Conservation (phyloP, 352 stramenopile species). For the Phytophthora pini region DNA sequence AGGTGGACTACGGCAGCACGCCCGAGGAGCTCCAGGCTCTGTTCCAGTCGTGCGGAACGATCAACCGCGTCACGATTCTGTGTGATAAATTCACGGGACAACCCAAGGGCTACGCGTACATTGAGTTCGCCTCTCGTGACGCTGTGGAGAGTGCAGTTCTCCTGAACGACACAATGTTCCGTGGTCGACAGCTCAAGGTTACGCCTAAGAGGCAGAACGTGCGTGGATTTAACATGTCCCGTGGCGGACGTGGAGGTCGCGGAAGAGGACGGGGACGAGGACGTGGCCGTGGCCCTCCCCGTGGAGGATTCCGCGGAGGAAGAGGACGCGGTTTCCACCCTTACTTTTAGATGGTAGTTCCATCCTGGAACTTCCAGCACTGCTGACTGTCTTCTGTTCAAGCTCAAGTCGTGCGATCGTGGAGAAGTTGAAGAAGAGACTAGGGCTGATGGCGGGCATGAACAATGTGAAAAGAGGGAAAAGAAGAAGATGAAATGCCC, state of each 20-base stretch:
- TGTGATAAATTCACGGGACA: conserved; percentile 98
- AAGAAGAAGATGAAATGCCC: conserved; percentile 36
- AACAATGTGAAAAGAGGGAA: conserved; percentile 33
- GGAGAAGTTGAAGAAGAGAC: no score
- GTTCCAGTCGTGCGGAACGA: conserved; percentile 97
- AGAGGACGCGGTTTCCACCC: conserved; percentile 77
- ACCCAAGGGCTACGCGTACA: conserved; percentile 95
- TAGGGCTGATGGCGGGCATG: no score
- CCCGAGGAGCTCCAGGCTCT: conserved; percentile 96
- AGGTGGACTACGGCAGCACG: conserved; percentile 97
- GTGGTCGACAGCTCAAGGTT: conserved; percentile 92
- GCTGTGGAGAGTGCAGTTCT: conserved; percentile 89
- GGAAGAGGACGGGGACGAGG: conserved; percentile 61
- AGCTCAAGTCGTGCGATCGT: conserved; percentile 4
- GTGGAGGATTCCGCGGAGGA: conserved; percentile 74
- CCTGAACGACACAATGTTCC: conserved; percentile 94
- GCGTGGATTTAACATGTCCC: conserved; percentile 72
- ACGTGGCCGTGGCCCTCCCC: conserved; percentile 55
- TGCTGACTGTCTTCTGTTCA: conserved; percentile 6
- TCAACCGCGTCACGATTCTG: conserved; percentile 98
- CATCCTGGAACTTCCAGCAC: background rate
- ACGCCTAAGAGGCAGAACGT: conserved; percentile 88
- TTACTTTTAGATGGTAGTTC: conserved; percentile 54
- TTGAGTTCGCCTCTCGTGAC: conserved; percentile 92
- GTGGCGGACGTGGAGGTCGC: conserved; percentile 59